Evolutionary conservation across 768 basidiomycete species (phyloP).

Genomic region (Agaricus subrufescens): DNA sequence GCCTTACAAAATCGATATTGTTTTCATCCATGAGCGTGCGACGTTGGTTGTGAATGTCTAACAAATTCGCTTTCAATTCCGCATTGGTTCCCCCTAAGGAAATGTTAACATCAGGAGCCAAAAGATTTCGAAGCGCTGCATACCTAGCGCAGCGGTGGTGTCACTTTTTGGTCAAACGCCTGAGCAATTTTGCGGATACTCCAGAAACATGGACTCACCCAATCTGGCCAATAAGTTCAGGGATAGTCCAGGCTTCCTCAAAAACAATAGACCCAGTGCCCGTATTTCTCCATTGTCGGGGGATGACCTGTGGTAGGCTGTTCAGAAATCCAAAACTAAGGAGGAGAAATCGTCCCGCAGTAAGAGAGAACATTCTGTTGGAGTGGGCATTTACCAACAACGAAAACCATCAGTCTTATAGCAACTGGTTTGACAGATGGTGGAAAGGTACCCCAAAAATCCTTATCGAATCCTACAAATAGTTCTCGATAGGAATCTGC

Average conservation of each 20-base stretch:
- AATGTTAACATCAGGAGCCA: neutral
- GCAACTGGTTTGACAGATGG: neutral
- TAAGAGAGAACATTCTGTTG: neutral
- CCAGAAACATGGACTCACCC: slow-evolving; percentile 15
- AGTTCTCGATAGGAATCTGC: no score
- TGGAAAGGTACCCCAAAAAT: no score
- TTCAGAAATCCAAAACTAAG: neutral
- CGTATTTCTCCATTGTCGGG: slow-evolving; percentile 24
- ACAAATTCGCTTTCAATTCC: slow-evolving; percentile 27
- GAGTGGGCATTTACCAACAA: neutral
- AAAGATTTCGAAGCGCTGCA: neutral
- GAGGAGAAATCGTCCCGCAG: neutral
- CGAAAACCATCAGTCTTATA: neutral
- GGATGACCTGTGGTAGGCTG: neutral
- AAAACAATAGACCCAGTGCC: slow-evolving; percentile 33
- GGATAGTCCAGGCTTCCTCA: slow-evolving; percentile 36
- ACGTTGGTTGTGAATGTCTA: slow-evolving; percentile 35
- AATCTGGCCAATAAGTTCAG: slow-evolving; percentile 23
- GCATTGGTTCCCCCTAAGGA: slow-evolving; percentile 23
- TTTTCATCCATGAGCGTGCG: slow-evolving; percentile 31
- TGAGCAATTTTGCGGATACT: neutral
- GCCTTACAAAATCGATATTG: slow-evolving; percentile 30
- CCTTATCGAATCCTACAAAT: no score
- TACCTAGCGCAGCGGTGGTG: slow-evolving; percentile 18
- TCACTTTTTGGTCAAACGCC: slow-evolving; percentile 2